Evolutionary conservation across 179 eudicot species (phyloP).

Genomic region (Beta corolliflora): DNA sequence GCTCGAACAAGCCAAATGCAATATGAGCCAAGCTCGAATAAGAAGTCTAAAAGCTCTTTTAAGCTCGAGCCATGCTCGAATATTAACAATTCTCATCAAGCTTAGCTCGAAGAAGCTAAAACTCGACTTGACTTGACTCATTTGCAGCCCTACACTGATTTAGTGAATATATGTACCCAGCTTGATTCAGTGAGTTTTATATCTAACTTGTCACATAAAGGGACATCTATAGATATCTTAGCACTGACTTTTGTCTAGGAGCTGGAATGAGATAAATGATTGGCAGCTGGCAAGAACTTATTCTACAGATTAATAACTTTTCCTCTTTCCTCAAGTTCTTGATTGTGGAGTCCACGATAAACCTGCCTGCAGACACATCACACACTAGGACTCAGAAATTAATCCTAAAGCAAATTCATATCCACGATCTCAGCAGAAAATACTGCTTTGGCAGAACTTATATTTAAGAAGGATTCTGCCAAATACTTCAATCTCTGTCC

Average conservation of each 20-base stretch:
- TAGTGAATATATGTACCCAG: background rate
- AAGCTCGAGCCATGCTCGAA: too few relatives aligned
- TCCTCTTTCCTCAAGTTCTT: slow-evolving; percentile 12
- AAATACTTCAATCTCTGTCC: too few relatives aligned
- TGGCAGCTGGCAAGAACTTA: background rate
- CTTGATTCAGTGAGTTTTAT: too few relatives aligned
- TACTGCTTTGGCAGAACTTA: background rate
- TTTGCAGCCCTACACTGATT: background rate
- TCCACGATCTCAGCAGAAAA: background rate
- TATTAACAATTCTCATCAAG: too few relatives aligned
- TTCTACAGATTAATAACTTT: background rate
- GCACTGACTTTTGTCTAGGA: background rate
- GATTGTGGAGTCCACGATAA: background rate
- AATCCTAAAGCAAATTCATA: background rate
- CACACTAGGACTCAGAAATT: background rate
- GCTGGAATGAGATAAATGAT: background rate
- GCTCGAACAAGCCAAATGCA: too few relatives aligned
- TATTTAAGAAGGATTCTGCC: background rate
- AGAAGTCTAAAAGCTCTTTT: too few relatives aligned
- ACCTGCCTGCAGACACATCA: background rate
- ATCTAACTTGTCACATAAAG: background rate
- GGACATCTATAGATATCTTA: background rate
- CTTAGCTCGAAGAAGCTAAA: too few relatives aligned
- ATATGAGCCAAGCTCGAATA: too few relatives aligned
- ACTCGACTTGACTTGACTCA: too few relatives aligned